Evolutionary conservation across 1,284 basidiomycete species (phyloP).

Genomic region (Ceratobasidium sp.): DNA sequence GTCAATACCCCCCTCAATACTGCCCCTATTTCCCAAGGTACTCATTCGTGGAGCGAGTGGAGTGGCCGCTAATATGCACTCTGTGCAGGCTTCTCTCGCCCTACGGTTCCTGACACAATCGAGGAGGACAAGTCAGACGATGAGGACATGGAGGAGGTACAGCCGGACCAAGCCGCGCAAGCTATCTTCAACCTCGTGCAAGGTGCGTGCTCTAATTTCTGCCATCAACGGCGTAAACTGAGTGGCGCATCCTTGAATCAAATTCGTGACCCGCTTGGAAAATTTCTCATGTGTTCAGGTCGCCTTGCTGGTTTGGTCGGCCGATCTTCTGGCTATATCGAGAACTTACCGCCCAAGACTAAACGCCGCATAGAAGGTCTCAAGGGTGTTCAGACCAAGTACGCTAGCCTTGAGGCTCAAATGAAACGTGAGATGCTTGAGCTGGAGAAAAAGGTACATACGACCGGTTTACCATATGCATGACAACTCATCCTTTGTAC

Average conservation of each 20-base stretch:
- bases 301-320: conserved; percentile 76
- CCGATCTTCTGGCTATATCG: conserved; percentile 86
- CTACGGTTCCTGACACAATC: conserved; percentile 70
- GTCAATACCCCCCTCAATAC: conserved; percentile 83
- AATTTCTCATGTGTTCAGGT: conserved; percentile 55
- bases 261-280: conserved; percentile 1
- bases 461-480: background rate
- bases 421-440: conserved; percentile 97
- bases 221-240: background rate
- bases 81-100: conserved; percentile 58
- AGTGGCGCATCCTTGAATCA: conserved; percentile 12
- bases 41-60: background rate
- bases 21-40: conserved; percentile 66
- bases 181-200: conserved; percentile 37
- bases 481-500: background rate
- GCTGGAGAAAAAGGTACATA: conserved; percentile 89
- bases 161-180: conserved; percentile 17
- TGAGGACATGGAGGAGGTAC: conserved; percentile 15
- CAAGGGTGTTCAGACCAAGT: conserved; percentile 94
- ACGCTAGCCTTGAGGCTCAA: conserved; percentile 92
- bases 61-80: background rate
- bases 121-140: conserved; percentile 59
- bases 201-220: conserved; percentile 16
- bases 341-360: conserved; percentile 83
- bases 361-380: conserved; percentile 90